These are phyloP conservation scores for Geotrichum fermentans DNA, from an alignment of 1,139 yeast species.

Conservation along the genomic window DNA sequence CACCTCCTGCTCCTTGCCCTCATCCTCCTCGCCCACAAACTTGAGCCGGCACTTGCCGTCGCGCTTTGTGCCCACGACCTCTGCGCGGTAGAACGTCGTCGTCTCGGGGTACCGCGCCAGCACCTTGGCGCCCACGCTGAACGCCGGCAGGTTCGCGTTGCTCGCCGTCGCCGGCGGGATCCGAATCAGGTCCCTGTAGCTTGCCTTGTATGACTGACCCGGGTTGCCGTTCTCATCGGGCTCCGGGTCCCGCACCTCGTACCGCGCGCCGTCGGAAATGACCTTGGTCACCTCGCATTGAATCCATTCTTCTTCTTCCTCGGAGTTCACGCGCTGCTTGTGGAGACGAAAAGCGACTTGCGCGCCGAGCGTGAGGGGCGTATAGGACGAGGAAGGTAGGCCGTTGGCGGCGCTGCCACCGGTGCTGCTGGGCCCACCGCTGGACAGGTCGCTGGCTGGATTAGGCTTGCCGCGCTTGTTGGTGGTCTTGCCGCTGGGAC, in stretches of 20 bases:
- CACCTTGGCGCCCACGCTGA: slow-evolving; percentile 74
- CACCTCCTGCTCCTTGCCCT: slow-evolving; percentile 90
- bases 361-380: slow-evolving; percentile 48
- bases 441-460: neutral
- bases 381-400: neutral
- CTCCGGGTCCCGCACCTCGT: slow-evolving; percentile 91
- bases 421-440: neutral
- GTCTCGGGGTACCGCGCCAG: slow-evolving; percentile 96
- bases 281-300: slow-evolving; percentile 86
- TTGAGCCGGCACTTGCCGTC: slow-evolving; percentile 74
- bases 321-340: slow-evolving; percentile 41
- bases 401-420: slow-evolving; percentile 7
- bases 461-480: slow-evolving; percentile 9
- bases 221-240: slow-evolving; percentile 92
- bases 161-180: slow-evolving; percentile 53
- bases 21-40: slow-evolving; percentile 98
- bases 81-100: slow-evolving; percentile 92
- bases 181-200: slow-evolving; percentile 69
- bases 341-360: slow-evolving; percentile 83
- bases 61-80: slow-evolving; percentile 72
- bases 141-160: slow-evolving; percentile 46
- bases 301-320: slow-evolving; percentile 89
- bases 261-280: slow-evolving; percentile 64
- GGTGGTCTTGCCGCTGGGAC: slow-evolving; percentile 3
- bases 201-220: slow-evolving; percentile 81